Evolutionary conservation across 2,329 filamentous ascomycete species (phyloP).

Genomic region (Talaromyces rugulosus): DNA sequence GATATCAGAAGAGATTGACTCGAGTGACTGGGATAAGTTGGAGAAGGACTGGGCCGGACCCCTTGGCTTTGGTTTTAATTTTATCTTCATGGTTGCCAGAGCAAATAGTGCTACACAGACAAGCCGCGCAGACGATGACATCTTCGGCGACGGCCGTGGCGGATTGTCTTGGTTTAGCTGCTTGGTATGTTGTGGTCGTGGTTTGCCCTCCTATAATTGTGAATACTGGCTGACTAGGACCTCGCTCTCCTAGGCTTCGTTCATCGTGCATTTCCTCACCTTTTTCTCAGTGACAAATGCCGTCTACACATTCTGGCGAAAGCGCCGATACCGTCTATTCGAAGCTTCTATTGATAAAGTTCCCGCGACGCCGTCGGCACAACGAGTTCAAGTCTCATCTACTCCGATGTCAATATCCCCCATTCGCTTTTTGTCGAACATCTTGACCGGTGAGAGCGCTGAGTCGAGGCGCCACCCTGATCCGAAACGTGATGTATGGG

Average conservation of each 20-base stretch:
- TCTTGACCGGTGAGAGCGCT: slow-evolving; percentile 66
- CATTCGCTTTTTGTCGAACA: slow-evolving; percentile 65
- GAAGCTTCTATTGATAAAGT: slow-evolving; percentile 74
- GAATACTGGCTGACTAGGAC: slow-evolving; percentile 9
- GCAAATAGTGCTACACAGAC: slow-evolving; percentile 61
- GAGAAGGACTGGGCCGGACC: slow-evolving; percentile 69
- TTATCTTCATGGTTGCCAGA: slow-evolving; percentile 74
- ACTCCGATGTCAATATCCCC: slow-evolving; percentile 75
- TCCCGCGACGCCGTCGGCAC: slow-evolving; percentile 77
- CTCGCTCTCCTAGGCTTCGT: slow-evolving; percentile 52
- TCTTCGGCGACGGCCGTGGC: slow-evolving; percentile 67
- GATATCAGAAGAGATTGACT: slow-evolving; percentile 88
- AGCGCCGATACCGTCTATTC: slow-evolving; percentile 85
- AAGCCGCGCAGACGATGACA: slow-evolving; percentile 63
- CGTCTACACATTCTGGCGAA: slow-evolving; percentile 74
- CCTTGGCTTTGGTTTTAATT: slow-evolving; percentile 71
- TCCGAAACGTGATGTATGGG: slow-evolving; percentile 83
- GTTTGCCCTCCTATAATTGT: too few relatives aligned
- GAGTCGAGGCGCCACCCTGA: slow-evolving; percentile 74
- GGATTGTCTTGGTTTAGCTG: slow-evolving; percentile 64
- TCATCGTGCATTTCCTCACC: slow-evolving; percentile 67
- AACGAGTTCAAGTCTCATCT: slow-evolving; percentile 82
- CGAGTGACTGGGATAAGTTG: slow-evolving; percentile 80
- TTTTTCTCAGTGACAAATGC: slow-evolving; percentile 69
- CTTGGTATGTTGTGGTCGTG: slow-evolving; percentile 47